These are phyloP conservation scores for Colletotrichum eremochloae DNA, from an alignment of 2,329 filamentous ascomycete species.

Conservation along the genomic window DNA sequence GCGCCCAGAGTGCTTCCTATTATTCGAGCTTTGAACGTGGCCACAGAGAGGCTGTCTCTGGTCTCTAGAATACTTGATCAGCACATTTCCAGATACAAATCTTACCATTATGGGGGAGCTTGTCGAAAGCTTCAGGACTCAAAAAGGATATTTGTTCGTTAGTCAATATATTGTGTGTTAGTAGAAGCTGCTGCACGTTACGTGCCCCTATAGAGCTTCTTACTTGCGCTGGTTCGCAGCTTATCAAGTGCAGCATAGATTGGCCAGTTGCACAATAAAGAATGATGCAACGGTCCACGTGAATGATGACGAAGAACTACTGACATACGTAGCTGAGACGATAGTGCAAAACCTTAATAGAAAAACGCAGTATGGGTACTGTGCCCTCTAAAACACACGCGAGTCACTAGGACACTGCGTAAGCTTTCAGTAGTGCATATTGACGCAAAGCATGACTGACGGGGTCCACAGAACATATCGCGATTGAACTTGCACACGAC, in stretches of 20 bases:
- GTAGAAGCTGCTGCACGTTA: not conserved
- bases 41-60: conserved; percentile 65
- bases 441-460: conserved; percentile 41
- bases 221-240: no score
- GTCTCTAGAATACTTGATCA: conserved; percentile 65
- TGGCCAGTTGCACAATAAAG: not conserved
- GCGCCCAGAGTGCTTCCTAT: conserved; percentile 24
- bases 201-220: not conserved
- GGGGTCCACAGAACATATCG: conserved; percentile 58
- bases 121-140: no score
- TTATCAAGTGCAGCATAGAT: not conserved
- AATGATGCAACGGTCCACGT: not conserved
- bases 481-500: conserved; percentile 61
- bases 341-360: no score
- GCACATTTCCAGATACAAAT: conserved; percentile 52
- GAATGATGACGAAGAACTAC: not conserved
- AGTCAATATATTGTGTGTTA: not conserved
- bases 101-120: conserved; percentile 56
- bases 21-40: conserved; percentile 43
- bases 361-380: no score
- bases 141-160: not conserved
- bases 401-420: conserved; percentile 47
- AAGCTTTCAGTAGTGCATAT: conserved; percentile 9
- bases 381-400: no score
- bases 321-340: not conserved